Conservation (phyloP, 306 rosid species). For the Pterocarpus macrocarpus region DNA sequence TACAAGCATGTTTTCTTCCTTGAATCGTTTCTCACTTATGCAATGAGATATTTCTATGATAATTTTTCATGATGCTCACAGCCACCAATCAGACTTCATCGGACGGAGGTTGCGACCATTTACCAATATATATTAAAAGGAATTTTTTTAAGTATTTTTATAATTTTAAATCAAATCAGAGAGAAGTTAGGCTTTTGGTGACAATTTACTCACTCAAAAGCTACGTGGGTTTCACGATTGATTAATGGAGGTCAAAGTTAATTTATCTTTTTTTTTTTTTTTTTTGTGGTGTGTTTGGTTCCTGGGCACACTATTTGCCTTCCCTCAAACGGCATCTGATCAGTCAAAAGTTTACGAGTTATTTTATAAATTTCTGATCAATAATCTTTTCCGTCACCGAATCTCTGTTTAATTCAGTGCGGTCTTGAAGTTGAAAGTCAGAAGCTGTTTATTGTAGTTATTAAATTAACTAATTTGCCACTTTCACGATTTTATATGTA, state of each 20-base stretch:
- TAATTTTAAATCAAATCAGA: neutral
- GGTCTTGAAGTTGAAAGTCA: neutral
- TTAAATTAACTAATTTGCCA: neutral
- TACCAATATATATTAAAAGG: neutral
- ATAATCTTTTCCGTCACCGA: neutral
- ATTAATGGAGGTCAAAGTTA: too few species aligned
- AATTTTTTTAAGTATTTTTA: neutral
- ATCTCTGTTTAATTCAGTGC: neutral
- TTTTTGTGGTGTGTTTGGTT: too few species aligned
- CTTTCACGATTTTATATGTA: neutral
- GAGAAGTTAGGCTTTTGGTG: neutral
- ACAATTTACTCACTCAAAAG: neutral
- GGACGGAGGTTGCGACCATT: neutral
- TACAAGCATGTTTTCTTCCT: neutral
- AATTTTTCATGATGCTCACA: neutral
- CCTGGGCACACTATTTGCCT: neutral
- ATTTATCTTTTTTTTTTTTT: too few species aligned
- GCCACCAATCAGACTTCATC: conserved; percentile 8
- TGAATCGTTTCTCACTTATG: neutral
- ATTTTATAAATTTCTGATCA: too few species aligned
- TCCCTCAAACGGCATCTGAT: neutral
- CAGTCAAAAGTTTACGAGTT: too few species aligned
- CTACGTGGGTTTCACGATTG: neutral
- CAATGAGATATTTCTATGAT: neutral
- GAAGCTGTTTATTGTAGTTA: neutral